phyloP scores from a whole-genome alignment of 495 filamentous ascomycete species.

The Pyrenula aspistea region DNA sequence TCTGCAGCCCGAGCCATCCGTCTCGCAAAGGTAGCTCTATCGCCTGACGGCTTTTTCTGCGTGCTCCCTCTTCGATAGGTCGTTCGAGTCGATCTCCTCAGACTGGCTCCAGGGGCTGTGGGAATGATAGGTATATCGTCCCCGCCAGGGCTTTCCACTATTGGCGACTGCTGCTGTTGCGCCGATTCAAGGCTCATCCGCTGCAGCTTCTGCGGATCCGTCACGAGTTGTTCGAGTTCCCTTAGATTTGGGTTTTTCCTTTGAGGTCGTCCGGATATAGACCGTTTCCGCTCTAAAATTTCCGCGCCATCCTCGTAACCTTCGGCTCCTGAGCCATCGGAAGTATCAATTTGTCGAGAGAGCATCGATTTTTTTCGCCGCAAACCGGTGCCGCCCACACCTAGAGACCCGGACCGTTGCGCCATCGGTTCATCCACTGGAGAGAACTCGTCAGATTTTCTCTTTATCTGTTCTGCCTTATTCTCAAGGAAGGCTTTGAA shows the following conservation, averaged over 20 bases:
- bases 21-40: slow-evolving; percentile 65
- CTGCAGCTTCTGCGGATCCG: slow-evolving; percentile 55
- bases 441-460: slow-evolving; percentile 63
- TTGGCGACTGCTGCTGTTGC: slow-evolving; percentile 3
- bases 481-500: slow-evolving; percentile 96
- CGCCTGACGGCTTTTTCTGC: slow-evolving; percentile 44
- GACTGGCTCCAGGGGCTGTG: slow-evolving; percentile 55
- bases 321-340: slow-evolving; percentile 44
- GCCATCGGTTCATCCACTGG: slow-evolving; percentile 22
- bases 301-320: slow-evolving; percentile 84
- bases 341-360: slow-evolving; percentile 76
- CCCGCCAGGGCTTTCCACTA: slow-evolving; percentile 29
- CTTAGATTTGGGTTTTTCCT: slow-evolving; percentile 50
- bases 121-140: slow-evolving; percentile 86
- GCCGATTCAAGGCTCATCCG: slow-evolving; percentile 24
- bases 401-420: slow-evolving; percentile 30
- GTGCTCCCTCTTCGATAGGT: slow-evolving; percentile 84
- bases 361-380: slow-evolving; percentile 92
- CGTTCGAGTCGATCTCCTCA: slow-evolving; percentile 83
- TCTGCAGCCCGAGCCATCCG: slow-evolving; percentile 49
- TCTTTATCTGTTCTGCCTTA: slow-evolving; percentile 75
- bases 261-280: slow-evolving; percentile 34
- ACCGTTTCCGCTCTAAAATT: slow-evolving; percentile 63
- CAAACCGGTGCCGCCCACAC: slow-evolving; percentile 50
- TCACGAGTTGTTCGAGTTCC: slow-evolving; percentile 67